These are phyloP conservation scores for Calonectria henricotiae DNA, from an alignment of 2,329 filamentous ascomycete species.

Conservation along the genomic window DNA sequence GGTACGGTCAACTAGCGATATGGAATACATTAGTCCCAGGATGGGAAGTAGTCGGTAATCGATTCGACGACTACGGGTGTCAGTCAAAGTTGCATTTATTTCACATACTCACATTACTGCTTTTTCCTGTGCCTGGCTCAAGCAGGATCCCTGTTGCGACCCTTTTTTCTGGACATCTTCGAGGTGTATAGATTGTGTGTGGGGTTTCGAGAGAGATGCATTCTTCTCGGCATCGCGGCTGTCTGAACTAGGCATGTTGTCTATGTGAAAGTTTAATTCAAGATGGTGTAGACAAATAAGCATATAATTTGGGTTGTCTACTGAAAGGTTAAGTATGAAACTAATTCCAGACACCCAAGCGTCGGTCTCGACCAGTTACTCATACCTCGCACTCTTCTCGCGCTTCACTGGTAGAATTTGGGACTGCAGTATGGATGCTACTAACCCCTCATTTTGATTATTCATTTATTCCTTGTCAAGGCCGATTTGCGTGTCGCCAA, in stretches of 20 bases:
- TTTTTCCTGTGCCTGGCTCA: background rate
- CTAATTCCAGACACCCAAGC: background rate
- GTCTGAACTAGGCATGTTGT: background rate
- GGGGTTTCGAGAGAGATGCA: background rate
- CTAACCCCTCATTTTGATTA: constrained; percentile 1
- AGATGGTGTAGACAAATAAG: background rate
- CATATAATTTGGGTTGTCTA: background rate
- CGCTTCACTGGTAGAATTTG: background rate
- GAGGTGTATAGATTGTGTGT: background rate
- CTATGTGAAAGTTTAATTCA: background rate
- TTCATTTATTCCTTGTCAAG: background rate
- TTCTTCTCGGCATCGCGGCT: constrained; percentile 3
- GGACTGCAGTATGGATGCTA: constrained; percentile 1
- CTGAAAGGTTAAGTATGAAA: background rate
- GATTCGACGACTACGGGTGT: background rate
- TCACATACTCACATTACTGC: background rate
- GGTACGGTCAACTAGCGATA: constrained; percentile 3
- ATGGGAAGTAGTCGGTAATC: constrained; percentile 10
- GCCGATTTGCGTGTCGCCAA: background rate
- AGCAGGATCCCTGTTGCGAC: background rate
- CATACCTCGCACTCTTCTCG: background rate
- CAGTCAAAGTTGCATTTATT: background rate
- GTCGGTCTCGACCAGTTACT: background rate
- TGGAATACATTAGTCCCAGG: constrained; percentile 20
- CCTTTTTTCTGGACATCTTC: constrained; percentile 2